These are phyloP conservation scores for Scortechinia acanthostroma DNA, from an alignment of 2,329 filamentous ascomycete species.

Conservation along the genomic window DNA sequence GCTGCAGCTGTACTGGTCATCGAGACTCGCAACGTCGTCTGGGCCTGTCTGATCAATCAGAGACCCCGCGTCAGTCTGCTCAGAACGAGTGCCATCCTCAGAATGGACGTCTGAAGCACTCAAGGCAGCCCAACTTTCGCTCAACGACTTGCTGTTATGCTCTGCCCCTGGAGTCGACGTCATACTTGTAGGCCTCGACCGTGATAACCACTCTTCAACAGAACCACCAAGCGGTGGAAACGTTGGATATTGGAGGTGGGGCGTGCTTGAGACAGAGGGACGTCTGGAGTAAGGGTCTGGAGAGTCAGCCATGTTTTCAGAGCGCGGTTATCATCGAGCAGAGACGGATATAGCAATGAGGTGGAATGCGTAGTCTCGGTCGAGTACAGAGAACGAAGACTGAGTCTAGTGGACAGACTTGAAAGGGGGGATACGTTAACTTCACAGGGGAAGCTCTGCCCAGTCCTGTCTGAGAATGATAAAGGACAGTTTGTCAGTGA, in stretches of 20 bases:
- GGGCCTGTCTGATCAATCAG: conserved; percentile 28
- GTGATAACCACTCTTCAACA: conserved; percentile 1
- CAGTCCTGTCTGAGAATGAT: no score
- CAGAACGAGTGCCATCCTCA: conserved; percentile 31
- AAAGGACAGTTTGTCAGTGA: no score
- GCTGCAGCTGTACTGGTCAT: conserved; percentile 24
- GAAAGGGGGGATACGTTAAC: not conserved
- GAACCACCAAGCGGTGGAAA: not conserved
- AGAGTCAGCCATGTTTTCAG: conserved; percentile 1
- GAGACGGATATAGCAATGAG: not conserved
- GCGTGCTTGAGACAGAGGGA: not conserved
- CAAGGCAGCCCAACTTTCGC: conserved; percentile 34
- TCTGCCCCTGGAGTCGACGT: not conserved
- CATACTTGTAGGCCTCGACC: not conserved
- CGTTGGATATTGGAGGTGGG: not conserved
- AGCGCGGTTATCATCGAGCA: not conserved
- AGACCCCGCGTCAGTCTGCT: conserved; percentile 30
- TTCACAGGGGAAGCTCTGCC: no score
- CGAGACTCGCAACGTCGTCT: conserved; percentile 32
- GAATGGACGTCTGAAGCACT: conserved; percentile 30
- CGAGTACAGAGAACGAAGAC: no score
- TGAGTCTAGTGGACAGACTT: no score
- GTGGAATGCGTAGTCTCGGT: no score
- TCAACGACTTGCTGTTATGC: conserved; percentile 16
- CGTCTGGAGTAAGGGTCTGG: not conserved